Percentiles rank a stretch among this genome's conserved stretches.
Evolutionary conservation across 305 asterid species (phyloP).

Genomic region (Solanum hybrid): DNA sequence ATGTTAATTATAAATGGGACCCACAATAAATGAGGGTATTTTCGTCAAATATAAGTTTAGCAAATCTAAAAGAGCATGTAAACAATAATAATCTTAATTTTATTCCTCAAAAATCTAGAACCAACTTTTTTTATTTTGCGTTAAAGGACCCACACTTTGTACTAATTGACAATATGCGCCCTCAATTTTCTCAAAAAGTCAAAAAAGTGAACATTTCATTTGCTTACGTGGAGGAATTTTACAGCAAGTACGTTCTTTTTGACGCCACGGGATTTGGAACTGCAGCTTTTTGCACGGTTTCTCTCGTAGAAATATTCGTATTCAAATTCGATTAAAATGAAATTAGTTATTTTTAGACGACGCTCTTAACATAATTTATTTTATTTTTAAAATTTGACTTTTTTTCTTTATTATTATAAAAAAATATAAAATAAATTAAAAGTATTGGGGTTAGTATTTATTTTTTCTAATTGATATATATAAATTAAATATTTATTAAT

Average conservation of each 20-base stretch:
- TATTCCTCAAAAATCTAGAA: background rate
- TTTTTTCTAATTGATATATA: too few species aligned
- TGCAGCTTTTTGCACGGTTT: background rate
- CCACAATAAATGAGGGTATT: background rate
- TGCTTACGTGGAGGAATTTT: background rate
- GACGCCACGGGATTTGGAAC: background rate
- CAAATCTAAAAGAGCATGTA: background rate
- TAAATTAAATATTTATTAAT: too few species aligned
- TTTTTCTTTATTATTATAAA: too few species aligned
- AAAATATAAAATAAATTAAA: too few species aligned
- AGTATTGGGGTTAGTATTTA: background rate
- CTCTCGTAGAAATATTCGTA: too few species aligned
- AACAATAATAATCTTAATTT: background rate
- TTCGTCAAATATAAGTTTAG: background rate
- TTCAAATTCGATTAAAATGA: too few species aligned
- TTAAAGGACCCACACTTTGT: background rate
- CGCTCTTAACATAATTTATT: too few species aligned
- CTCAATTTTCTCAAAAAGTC: background rate
- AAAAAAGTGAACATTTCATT: background rate
- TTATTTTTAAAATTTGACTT: rapidly evolving
- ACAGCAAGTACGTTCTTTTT: background rate
- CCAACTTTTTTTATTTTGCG: background rate
- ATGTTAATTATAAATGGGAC: background rate
- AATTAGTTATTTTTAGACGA: too few species aligned
- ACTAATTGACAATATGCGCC: background rate